These are phyloP conservation scores for Cordyceps javanica DNA, from an alignment of 2,329 filamentous ascomycete genomes.

Conservation along the genomic window DNA sequence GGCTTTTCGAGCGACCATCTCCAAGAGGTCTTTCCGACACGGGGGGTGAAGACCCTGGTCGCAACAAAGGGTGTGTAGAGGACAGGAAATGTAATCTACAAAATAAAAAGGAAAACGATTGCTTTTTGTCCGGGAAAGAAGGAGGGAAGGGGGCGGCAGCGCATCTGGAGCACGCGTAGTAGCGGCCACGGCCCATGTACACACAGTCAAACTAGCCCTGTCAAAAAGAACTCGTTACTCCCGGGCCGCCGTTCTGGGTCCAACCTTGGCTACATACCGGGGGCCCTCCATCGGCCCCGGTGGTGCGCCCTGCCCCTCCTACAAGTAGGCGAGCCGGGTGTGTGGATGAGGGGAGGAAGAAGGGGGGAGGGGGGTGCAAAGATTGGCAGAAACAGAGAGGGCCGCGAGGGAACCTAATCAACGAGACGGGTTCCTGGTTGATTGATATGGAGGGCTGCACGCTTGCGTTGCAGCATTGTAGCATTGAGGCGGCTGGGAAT, in stretches of 20 bases:
- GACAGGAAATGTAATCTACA: not conserved
- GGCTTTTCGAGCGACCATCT: no score
- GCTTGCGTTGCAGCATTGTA: not conserved
- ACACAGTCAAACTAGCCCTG: not conserved
- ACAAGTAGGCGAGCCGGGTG: not conserved
- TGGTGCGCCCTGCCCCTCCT: conserved; percentile 6
- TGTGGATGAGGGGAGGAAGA: not conserved
- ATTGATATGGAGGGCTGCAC: not conserved
- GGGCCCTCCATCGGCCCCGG: conserved; percentile 8
- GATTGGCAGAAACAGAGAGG: not conserved
- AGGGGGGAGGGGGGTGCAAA: not conserved
- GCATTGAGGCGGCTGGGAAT: not conserved
- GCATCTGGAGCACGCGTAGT: not conserved
- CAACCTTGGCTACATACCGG: not conserved
- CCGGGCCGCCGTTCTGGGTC: not conserved
- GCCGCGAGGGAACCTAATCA: not conserved
- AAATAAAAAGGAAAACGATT: no score
- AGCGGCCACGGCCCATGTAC: not conserved
- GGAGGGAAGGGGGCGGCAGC: not conserved
- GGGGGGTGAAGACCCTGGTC: not conserved
- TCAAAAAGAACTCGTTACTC: not conserved
- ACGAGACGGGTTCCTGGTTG: not conserved
- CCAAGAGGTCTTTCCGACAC: not conserved
- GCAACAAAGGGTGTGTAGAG: not conserved
- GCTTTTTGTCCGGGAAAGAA: not conserved